A percentile compares a stretch with the other conserved stretches of the same genome.
Conservation (phyloP, 2,329 filamentous ascomycete species). For the Lasiodiplodia sp. region DNA sequence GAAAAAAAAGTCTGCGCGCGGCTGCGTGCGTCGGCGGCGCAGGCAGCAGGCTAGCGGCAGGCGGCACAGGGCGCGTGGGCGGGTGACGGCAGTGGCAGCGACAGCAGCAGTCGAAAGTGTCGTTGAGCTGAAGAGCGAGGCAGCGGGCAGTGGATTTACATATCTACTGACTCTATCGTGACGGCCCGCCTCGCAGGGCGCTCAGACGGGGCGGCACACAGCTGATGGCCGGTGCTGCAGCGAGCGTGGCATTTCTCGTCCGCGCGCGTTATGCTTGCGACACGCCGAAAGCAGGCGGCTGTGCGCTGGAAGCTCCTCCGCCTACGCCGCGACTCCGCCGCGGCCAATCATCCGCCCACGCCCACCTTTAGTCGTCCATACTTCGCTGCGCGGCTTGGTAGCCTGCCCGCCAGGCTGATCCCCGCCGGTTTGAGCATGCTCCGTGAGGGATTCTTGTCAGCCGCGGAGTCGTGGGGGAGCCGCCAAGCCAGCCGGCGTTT, state of each 20-base stretch:
- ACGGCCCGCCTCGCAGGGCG: slow-evolving; percentile 14
- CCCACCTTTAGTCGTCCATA: not conserved
- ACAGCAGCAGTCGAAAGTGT: not conserved
- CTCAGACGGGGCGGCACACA: slow-evolving; percentile 1
- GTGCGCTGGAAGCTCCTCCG: slow-evolving; percentile 19
- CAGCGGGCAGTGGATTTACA: slow-evolving; percentile 10
- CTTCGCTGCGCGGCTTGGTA: slow-evolving; percentile 6
- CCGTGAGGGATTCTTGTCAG: slow-evolving; percentile 21
- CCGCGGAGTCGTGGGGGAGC: slow-evolving; percentile 23
- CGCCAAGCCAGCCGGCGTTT: slow-evolving; percentile 20
- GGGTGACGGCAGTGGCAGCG: not conserved
- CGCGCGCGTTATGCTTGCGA: slow-evolving; percentile 19
- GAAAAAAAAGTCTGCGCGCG: not conserved
- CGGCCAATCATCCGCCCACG: slow-evolving; percentile 29
- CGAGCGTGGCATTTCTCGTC: slow-evolving; percentile 18
- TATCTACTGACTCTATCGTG: slow-evolving; percentile 28
- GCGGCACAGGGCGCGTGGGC: not conserved
- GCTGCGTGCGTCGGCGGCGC: not conserved
- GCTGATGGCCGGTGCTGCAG: slow-evolving; percentile 9
- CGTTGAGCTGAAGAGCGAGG: not conserved
- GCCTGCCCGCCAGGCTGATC: slow-evolving; percentile 10
- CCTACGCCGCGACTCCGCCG: slow-evolving; percentile 12
- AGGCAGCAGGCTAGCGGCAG: slow-evolving; percentile 1
- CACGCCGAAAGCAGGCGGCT: slow-evolving; percentile 27
- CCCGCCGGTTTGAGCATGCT: slow-evolving; percentile 16